These are phyloP conservation scores for Neurospora terricola DNA, from an alignment of 495 filamentous ascomycete genomes.

Conservation along the genomic window DNA sequence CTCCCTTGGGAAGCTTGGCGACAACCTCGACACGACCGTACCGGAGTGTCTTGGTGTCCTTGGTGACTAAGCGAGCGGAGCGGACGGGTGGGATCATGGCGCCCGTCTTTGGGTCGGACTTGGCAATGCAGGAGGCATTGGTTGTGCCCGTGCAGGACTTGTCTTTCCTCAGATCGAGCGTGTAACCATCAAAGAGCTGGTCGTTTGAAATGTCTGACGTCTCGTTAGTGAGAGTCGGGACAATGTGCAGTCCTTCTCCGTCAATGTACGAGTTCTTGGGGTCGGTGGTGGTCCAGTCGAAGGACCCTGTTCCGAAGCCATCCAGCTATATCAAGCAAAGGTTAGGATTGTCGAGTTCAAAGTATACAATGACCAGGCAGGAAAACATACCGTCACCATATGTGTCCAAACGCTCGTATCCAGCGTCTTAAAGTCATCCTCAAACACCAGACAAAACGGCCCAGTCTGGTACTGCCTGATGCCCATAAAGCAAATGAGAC, in stretches of 20 bases:
- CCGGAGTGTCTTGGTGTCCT: conserved; percentile 28
- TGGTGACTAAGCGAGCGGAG: conserved; percentile 29
- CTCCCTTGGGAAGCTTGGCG: conserved; percentile 32
- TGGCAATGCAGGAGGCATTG: conserved; percentile 18
- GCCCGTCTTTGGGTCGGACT: conserved; percentile 25
- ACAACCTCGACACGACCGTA: conserved; percentile 36
- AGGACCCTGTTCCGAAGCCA: conserved; percentile 33
- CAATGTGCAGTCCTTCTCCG: conserved; percentile 32
- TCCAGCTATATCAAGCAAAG: conserved; percentile 15
- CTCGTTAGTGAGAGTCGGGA: conserved; percentile 35
- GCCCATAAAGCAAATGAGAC: conserved; percentile 18
- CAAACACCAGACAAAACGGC: conserved; percentile 22
- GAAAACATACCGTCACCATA: conserved; percentile 16
- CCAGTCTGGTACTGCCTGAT: conserved; percentile 6
- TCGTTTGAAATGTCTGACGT: conserved; percentile 23
- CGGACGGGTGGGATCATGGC: conserved; percentile 31
- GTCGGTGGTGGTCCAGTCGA: conserved; percentile 37
- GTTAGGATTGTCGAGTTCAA: not conserved
- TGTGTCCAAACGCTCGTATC: conserved; percentile 25
- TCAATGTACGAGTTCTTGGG: conserved; percentile 31
- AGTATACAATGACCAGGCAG: too few relatives aligned
- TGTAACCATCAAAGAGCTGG: conserved; percentile 18
- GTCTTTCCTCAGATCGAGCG: conserved; percentile 27
- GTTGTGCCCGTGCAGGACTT: conserved; percentile 25
- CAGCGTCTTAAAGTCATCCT: conserved; percentile 31